A percentile compares a stretch with the other conserved stretches of the same genome.
Evolutionary conservation across 495 filamentous ascomycete species (phyloP).

Genomic region (Aspergillus indologenus): DNA sequence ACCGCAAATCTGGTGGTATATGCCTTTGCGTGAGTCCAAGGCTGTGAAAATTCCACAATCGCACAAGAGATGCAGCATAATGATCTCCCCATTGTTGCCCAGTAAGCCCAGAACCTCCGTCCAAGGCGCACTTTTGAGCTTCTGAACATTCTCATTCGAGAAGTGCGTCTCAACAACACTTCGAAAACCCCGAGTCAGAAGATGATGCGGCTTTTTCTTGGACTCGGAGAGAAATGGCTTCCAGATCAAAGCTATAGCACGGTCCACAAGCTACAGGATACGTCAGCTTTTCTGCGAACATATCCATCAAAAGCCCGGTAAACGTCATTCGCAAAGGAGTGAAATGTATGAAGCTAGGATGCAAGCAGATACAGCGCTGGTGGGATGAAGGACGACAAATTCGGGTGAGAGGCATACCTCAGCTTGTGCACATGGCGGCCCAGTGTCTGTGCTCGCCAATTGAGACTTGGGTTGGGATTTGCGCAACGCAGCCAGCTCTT

Average conservation of each 20-base stretch:
- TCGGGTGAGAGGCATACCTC: conserved; percentile 47
- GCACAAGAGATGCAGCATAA: conserved; percentile 77
- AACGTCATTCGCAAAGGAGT: not conserved
- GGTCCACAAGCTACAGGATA: conserved; percentile 71
- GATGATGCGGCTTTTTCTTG: conserved; percentile 59
- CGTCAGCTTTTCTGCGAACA: conserved; percentile 18
- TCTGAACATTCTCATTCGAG: conserved; percentile 66
- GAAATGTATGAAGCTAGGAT: not conserved
- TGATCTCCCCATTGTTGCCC: conserved; percentile 70
- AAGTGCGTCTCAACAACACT: conserved; percentile 49
- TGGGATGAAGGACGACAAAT: not conserved
- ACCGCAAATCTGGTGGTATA: conserved; percentile 80
- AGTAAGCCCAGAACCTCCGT: conserved; percentile 65
- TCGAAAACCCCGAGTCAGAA: conserved; percentile 77
- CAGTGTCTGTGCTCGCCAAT: conserved; percentile 34
- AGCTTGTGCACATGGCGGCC: conserved; percentile 47
- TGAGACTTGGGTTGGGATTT: conserved; percentile 31
- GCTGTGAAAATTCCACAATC: conserved; percentile 73
- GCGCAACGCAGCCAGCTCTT: conserved; percentile 63
- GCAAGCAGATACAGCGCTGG: not conserved
- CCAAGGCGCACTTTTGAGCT: conserved; percentile 72
- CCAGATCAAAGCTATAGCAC: conserved; percentile 74
- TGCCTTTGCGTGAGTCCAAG: conserved; percentile 56
- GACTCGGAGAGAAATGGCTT: conserved; percentile 42
- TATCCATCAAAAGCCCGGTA: not conserved